Percentiles rank a stretch among this genome's conserved stretches.
These are phyloP conservation scores for Cenchrus fungigraminus DNA, from an alignment of 176 grass and related monocot species.

Conservation along the genomic window DNA sequence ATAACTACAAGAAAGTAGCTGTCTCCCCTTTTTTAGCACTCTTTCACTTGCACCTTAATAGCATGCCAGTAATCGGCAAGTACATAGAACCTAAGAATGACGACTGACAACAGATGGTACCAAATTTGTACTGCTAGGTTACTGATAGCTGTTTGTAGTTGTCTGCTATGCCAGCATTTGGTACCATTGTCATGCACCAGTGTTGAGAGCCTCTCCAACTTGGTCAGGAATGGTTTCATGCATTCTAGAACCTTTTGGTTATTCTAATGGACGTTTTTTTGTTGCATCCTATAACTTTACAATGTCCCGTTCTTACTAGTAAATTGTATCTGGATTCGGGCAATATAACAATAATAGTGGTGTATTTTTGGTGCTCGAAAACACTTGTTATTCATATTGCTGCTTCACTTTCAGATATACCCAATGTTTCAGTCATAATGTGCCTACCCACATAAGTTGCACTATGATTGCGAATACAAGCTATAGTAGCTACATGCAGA, in stretches of 20 bases:
- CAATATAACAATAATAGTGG: neutral
- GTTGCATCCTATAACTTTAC: neutral
- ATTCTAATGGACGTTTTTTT: neutral
- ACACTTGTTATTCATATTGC: neutral
- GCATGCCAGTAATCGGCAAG: neutral
- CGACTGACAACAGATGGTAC: neutral
- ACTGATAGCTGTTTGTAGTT: neutral
- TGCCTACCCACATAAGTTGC: neutral
- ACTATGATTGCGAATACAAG: neutral
- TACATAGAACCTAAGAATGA: neutral
- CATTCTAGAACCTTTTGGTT: slow-evolving; percentile 30
- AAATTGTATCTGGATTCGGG: neutral
- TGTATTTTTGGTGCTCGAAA: slow-evolving; percentile 18
- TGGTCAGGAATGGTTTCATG: slow-evolving; percentile 16
- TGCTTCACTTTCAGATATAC: slow-evolving; percentile 8
- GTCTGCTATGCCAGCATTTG: neutral
- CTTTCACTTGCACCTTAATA: neutral
- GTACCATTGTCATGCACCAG: neutral
- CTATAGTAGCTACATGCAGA: neutral
- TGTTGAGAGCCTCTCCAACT: neutral
- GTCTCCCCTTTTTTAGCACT: neutral
- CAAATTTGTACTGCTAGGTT: slow-evolving; percentile 1
- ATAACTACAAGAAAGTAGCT: slow-evolving; percentile 13
- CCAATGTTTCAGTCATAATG: neutral
- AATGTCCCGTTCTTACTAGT: neutral